These are phyloP conservation scores for Candida labiduridarum DNA, from an alignment of 1,139 yeast genomes.

Conservation along the genomic window DNA sequence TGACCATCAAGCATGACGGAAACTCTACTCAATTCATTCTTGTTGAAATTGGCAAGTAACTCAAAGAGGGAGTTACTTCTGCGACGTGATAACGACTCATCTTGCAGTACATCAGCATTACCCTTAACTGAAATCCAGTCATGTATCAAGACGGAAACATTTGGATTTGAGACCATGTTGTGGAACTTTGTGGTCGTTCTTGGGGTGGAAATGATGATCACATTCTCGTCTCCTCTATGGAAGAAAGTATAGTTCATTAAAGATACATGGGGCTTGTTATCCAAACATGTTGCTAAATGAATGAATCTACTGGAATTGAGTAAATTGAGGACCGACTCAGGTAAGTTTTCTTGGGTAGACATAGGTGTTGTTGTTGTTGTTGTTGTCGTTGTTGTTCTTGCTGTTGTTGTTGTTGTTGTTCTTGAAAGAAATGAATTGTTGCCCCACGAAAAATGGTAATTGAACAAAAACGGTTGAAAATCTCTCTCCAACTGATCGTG, in stretches of 20 bases:
- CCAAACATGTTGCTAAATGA: conserved; percentile 77
- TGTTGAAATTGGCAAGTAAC: conserved; percentile 71
- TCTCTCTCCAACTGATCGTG: too few species aligned
- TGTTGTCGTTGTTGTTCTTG: not conserved
- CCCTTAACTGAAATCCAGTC: conserved; percentile 76
- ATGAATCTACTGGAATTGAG: conserved; percentile 65
- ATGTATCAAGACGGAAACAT: conserved; percentile 78
- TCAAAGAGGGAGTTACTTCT: conserved; percentile 55
- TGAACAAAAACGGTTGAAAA: not conserved
- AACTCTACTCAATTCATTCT: conserved; percentile 71
- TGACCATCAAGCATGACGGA: conserved; percentile 78
- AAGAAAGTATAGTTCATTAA: conserved; percentile 84
- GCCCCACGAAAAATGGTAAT: too few species aligned
- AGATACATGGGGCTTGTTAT: conserved; percentile 77
- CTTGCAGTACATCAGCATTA: conserved; percentile 16
- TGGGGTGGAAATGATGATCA: conserved; percentile 71
- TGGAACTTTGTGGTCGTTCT: conserved; percentile 68
- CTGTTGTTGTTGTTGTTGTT: too few species aligned
- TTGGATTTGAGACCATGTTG: conserved; percentile 67
- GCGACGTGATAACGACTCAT: conserved; percentile 18
- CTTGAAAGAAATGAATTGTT: not conserved
- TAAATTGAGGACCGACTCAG: conserved; percentile 56
- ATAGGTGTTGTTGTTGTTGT: conserved; percentile 5
- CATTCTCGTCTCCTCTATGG: conserved; percentile 39
- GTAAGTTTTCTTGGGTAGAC: conserved; percentile 35